These are phyloP conservation scores for Fusarium sp. DNA, from an alignment of 2,329 filamentous ascomycete genomes.

Conservation along the genomic window DNA sequence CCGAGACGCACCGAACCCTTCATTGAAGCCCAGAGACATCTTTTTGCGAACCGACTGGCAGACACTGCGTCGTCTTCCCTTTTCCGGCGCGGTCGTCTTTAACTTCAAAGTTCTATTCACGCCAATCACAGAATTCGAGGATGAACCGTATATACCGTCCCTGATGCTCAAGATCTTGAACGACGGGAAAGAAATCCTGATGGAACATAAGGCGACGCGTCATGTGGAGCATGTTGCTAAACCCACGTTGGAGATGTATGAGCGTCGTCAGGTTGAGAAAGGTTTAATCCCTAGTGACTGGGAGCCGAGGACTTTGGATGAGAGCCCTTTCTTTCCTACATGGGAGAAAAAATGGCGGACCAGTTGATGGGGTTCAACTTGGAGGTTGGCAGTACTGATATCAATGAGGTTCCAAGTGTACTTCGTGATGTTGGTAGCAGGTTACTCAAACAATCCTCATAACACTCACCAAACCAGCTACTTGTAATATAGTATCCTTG, in stretches of 20 bases:
- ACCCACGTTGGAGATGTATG: not conserved
- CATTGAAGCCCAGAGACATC: not conserved
- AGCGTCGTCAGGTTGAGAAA: not conserved
- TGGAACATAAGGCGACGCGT: not conserved
- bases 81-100: not conserved
- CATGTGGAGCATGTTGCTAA: not conserved
- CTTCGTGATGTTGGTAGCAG: not conserved
- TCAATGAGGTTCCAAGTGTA: not conserved
- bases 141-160: not conserved
- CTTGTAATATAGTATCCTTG: not conserved
- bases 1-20: not conserved
- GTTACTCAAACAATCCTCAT: not conserved
- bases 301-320: not conserved
- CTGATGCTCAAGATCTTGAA: not conserved
- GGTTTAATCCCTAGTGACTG: not conserved
- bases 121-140: not conserved
- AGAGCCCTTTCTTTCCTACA: not conserved
- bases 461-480: not conserved
- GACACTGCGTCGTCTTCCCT: not conserved
- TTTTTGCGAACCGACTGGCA: not conserved
- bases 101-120: not conserved
- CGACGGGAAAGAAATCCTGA: not conserved
- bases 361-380: not conserved
- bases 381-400: not conserved
- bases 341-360: not conserved